Evolutionary conservation across 2,329 filamentous ascomycete species (phyloP).

Genomic region (Amauroascus niger): DNA sequence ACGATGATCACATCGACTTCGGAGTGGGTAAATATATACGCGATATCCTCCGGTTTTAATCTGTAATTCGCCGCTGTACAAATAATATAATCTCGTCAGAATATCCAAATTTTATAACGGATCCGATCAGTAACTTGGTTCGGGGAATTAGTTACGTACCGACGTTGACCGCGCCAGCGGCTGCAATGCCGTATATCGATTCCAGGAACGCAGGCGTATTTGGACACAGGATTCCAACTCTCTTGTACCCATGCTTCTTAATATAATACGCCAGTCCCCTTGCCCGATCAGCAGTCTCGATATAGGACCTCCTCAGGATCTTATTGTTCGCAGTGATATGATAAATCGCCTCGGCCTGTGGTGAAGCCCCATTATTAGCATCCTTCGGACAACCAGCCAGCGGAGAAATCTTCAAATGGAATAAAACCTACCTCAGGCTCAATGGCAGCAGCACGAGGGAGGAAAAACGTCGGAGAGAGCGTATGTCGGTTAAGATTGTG

Average conservation of each 20-base stretch:
- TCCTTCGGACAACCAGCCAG: neutral
- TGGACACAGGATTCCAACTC: constrained; percentile 76
- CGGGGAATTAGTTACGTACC: no score
- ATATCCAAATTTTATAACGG: no score
- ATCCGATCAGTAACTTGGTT: no score
- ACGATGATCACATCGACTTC: constrained; percentile 82
- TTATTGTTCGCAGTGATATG: constrained; percentile 72
- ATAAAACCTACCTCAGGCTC: constrained; percentile 58
- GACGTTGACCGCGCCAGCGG: constrained; percentile 69
- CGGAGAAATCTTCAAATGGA: neutral
- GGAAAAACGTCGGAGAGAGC: constrained; percentile 77
- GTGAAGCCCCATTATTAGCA: neutral
- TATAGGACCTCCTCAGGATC: constrained; percentile 65
- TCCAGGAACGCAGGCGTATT: constrained; percentile 95
- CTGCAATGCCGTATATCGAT: constrained; percentile 75
- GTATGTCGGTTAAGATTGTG: constrained; percentile 39
- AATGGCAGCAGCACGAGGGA: constrained; percentile 75
- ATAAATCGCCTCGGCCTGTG: constrained; percentile 64
- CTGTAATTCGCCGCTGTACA: constrained; percentile 55
- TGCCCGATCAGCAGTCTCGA: constrained; percentile 73
- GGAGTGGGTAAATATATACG: constrained; percentile 80
- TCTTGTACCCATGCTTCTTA: constrained; percentile 59
- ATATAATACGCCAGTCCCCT: constrained; percentile 82
- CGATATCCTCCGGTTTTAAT: constrained; percentile 73
- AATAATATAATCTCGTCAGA: neutral